Base-by-base conservation (phyloP, 805 yeast species). In the Hanseniaspora valbyensis region DNA sequence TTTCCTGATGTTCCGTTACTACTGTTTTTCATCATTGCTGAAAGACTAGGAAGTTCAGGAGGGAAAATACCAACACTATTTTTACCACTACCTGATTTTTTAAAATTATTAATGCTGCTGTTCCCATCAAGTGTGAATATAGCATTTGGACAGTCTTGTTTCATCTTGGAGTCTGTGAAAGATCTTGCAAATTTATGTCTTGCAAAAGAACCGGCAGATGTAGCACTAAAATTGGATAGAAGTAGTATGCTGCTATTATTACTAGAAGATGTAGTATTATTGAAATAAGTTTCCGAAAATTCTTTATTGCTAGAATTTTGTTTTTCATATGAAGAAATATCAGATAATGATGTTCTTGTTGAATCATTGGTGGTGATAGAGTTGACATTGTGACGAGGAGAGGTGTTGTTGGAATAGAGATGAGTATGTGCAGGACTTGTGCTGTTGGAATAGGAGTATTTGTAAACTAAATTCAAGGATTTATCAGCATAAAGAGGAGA, bases 191-290 rank as follows among this genome's bases (percentile, higher is more conserved):
- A 71, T 57, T 75, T 81, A 61, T 86, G 94, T 59, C 95, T 74
- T 42, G 80, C 78, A 53, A 79, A 78, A 28, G 94, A 83, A 0
- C 94, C 95, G 1, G 95, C 95, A 55, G 92, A 81, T 0, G 95
- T 83, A 4, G 95, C 95, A 66, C 92, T 83, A 54, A 83, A 74
- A 61, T 84, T 92, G 32, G 76, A 72, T 65, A 72, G 62, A 9
- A 69, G 60, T 2, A 76, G 69, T 26, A 72, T 65, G 48, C 72
- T 67, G 36, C 62, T 46, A 14, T 2, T 59, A 38, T 63, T 66
- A 50, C 67, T 63, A 14, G 70, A 69, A 14, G 66, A 59, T 24
- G 61, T 56, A 1, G 88, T 80, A 50, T 70, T 71, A 1, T 75
- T 73, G 59, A 76, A 67, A 48, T 69, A 71, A 13, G 76, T 71